Conservation (phyloP, 2,329 filamentous ascomycete species). For the Colletotrichum sp. region DNA sequence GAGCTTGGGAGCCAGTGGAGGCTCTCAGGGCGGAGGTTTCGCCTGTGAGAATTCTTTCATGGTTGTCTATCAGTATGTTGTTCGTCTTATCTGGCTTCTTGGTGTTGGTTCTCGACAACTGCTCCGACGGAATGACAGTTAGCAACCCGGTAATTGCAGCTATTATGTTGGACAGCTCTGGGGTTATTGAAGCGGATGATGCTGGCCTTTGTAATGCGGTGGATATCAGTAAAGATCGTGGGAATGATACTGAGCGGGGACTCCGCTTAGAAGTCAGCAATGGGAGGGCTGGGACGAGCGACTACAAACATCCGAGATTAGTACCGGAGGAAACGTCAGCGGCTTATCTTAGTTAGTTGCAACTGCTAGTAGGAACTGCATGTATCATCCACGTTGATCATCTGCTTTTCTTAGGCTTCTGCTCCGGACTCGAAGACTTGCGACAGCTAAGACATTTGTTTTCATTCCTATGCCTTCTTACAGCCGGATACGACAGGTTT, state of each 20-base stretch:
- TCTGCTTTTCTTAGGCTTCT: no score
- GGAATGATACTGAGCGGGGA: not conserved
- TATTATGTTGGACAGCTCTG: not conserved
- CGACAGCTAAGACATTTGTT: no score
- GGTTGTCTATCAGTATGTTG: not conserved
- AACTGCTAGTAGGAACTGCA: no score
- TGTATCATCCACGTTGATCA: no score
- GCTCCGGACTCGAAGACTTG: no score
- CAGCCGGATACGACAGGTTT: no score
- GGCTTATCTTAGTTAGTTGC: no score
- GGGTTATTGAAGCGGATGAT: not conserved
- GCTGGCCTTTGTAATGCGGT: not conserved
- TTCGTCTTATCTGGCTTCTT: not conserved
- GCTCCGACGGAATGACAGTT: not conserved
- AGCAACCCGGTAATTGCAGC: not conserved
- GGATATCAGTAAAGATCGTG: not conserved
- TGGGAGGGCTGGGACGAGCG: not conserved
- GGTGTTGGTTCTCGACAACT: fast-evolving
- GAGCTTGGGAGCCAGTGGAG: not conserved
- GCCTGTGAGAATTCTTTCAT: not conserved
- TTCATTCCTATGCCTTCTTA: no score
- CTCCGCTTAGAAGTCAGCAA: not conserved
- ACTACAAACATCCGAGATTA: not conserved
- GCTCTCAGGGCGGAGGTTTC: not conserved
- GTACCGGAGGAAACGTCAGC: not conserved